Evolutionary conservation across 768 basidiomycete genomes (phyloP).

Genomic region (Amanita rubescens): DNA sequence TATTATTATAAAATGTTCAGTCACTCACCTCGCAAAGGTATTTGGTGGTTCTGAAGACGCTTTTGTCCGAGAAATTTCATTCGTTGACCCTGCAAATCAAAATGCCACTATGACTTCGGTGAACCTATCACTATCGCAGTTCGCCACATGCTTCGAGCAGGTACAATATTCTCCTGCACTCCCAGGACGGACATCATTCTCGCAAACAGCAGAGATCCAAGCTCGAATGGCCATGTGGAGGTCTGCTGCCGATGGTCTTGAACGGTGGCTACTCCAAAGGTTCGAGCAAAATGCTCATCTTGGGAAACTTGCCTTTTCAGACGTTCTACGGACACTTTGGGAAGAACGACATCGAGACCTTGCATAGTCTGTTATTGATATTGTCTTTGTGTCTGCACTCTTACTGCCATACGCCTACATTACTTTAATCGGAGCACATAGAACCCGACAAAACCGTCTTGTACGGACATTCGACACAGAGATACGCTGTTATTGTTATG

Average conservation of each 20-base stretch:
- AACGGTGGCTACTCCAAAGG: slow-evolving; percentile 79
- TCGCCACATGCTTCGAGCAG: slow-evolving; percentile 85
- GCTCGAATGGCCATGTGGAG: slow-evolving; percentile 77
- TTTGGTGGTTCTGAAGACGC: slow-evolving; percentile 93
- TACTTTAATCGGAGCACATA: neutral
- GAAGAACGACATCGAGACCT: slow-evolving; percentile 48
- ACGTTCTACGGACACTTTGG: slow-evolving; percentile 75
- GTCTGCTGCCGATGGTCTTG: slow-evolving; percentile 73
- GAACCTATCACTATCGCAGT: slow-evolving; percentile 93
- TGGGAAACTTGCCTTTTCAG: slow-evolving; percentile 86
- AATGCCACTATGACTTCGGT: slow-evolving; percentile 82
- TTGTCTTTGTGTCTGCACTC: neutral
- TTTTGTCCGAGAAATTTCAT: slow-evolving; percentile 91
- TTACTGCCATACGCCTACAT: neutral
- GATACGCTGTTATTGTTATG: neutral
- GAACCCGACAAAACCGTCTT: neutral
- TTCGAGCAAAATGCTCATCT: slow-evolving; percentile 90
- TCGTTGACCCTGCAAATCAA: slow-evolving; percentile 79
- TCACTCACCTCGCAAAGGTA: slow-evolving; percentile 41
- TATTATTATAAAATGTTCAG: neutral
- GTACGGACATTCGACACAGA: neutral
- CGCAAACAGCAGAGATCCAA: slow-evolving; percentile 90
- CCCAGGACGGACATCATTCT: slow-evolving; percentile 58
- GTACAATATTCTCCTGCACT: slow-evolving; percentile 80
- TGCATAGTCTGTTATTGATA: neutral